Base-by-base conservation (phyloP, 495 filamentous ascomycete genomes). In the Daldinia grandis region DNA sequence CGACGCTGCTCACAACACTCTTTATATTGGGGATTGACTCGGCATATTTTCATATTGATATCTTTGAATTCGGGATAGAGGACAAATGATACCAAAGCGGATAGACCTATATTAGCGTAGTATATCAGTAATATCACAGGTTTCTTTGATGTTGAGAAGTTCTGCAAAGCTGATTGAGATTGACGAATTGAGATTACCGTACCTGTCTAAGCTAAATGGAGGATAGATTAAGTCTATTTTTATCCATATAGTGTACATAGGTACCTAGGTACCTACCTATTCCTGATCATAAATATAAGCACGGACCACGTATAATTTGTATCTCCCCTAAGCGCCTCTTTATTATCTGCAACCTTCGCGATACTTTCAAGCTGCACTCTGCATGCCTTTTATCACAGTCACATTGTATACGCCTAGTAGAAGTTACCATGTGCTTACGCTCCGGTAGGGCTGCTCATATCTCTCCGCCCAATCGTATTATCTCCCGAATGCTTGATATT, bases 341-440 rank as follows among this genome's bases (percentile, higher is more conserved):
- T 25, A 19, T 25, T 56, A 7, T 35, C 9, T 66, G 24, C 49
- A 40, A 54, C 58, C 12, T 59, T 44, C 30, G 21, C 8, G 10
- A 14, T 38, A 33, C 2, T 17, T 64, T 56, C 63, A 44, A 57
- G 17, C 59, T 72, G 64, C 69, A 72, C 55, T 19, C 58, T 72
- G 69, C 64, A 64, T 17, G 14, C 30, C 5, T 51, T 31, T 38
- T 25, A 72, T 72, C 69, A 72, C 69, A 49, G 54, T 68, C 55
- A 64, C 69, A 68, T 68, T 57, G 17, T 40, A 27, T 42, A 62
- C 24, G 33, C 37, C 0, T 28, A 30, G 9, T 31, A 50, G 57
- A 42, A 57, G 19, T 17, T 55, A 14, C 21, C 14, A 64, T 64
- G 27, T 61, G 24, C 33, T 49, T 35, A 8, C 8, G 14, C 50